Evolutionary conservation across 1,139 yeast genomes (phyloP), one percentile per base, ranked within the genome.

Genomic region (Yamadazyma conglobata): DNA sequence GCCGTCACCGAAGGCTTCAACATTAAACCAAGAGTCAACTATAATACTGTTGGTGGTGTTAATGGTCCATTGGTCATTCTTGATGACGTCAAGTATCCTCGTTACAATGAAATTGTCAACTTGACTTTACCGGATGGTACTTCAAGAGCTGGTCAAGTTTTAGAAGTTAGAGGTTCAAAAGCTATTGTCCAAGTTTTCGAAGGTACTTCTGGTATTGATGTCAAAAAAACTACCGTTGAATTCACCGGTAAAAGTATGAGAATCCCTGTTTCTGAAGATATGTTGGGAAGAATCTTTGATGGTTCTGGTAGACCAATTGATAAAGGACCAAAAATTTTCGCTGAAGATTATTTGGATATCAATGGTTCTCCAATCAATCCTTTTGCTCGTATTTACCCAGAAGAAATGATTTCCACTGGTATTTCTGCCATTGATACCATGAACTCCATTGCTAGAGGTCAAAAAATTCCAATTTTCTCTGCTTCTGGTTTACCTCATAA

Each of bases 361-460:
- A 91, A 91, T 59, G 99, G 99, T 39, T 88, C 97, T 24, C 98
- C 99, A 52, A 91, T 91, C 60, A 91, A 91, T 58, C 99, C 99
- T 31, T 91, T 67, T 60, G 94, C 96, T 30, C 93, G 99, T 70
- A 91, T 91, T 48, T 91, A 93, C 58, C 99, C 99, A 15, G 98
- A 91, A 70, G 99, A 91, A 72, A 91, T 91, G 98, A 91, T 91
- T 52, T 88, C 96, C 34, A 91, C 98, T 16, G 99, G 99, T 76
- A 74, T 91, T 46, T 88, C 96, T 29, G 96, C 98, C 28, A 93
- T 91, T 54, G 99, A 91, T 62, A 89, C 97, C 37, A 91, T 93
- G 98, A 93, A 91, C 66, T 89, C 98, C 24, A 91, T 91, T 73
- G 99, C 99, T 40, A 86, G 99, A 77, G 99, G 99, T 48, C 99